A percentile compares a stretch with the other conserved stretches of the same genome.
These are phyloP conservation scores for Capronia coronata DNA, from an alignment of 2,329 filamentous ascomycete species.

Conservation along the genomic window DNA sequence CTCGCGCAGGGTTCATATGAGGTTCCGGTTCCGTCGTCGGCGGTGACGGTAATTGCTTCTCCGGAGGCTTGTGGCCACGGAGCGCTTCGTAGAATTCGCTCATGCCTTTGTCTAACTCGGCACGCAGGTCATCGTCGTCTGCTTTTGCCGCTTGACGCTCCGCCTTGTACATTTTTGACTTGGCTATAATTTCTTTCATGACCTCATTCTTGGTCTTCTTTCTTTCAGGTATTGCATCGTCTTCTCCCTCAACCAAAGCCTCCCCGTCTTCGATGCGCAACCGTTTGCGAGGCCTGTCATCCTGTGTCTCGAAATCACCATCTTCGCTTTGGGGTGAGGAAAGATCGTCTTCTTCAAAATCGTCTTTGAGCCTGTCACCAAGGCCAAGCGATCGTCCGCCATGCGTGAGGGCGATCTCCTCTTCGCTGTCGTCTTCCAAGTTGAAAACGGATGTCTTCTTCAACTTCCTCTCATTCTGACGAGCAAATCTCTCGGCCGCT, in stretches of 20 bases:
- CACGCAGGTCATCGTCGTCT: constrained; percentile 80
- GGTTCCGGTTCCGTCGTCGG: constrained; percentile 38
- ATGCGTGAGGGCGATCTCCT: constrained; percentile 69
- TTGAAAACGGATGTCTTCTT: constrained; percentile 80
- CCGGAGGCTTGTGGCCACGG: constrained; percentile 48
- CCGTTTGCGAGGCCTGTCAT: constrained; percentile 39
- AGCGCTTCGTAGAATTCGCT: constrained; percentile 69
- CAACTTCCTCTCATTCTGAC: constrained; percentile 73
- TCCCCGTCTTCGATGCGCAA: constrained; percentile 46
- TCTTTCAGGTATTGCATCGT: constrained; percentile 60
- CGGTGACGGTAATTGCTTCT: constrained; percentile 46
- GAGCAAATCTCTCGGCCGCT: constrained; percentile 82
- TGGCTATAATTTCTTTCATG: constrained; percentile 95
- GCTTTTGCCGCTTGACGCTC: constrained; percentile 90
- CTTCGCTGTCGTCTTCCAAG: constrained; percentile 72
- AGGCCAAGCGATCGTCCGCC: constrained; percentile 68
- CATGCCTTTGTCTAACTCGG: constrained; percentile 77
- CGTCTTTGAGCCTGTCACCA: constrained; percentile 53
- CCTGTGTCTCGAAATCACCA: constrained; percentile 44
- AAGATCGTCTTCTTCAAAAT: constrained; percentile 69
- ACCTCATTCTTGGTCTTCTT: constrained; percentile 96
- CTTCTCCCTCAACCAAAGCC: constrained; percentile 39
- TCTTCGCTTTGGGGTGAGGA: constrained; percentile 19
- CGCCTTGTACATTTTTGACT: constrained; percentile 92
- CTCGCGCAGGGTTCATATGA: constrained; percentile 58